Evolutionary conservation across 768 basidiomycete species (phyloP).

Genomic region (Hirschioporus abietinus): DNA sequence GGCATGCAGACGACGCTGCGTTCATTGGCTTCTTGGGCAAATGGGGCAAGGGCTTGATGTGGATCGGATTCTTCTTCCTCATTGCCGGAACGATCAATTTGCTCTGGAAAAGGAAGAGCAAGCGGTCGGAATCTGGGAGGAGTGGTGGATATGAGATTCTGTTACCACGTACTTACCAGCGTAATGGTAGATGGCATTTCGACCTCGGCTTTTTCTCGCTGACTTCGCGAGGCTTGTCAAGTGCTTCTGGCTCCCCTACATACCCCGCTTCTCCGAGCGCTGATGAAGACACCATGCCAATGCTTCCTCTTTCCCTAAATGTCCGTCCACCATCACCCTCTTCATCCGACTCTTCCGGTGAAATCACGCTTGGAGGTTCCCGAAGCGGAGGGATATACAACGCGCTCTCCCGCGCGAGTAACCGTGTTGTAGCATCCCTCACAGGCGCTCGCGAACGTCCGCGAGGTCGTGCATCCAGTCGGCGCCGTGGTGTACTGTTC

Average conservation of each 20-base stretch:
- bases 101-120: constrained; percentile 45
- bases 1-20: constrained; percentile 98
- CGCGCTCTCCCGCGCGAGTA: constrained; percentile 50
- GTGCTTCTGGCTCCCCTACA: constrained; percentile 8
- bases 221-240: constrained; percentile 19
- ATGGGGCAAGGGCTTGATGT: constrained; percentile 88
- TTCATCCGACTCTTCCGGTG: not conserved
- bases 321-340: constrained; percentile 50
- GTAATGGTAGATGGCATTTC: constrained; percentile 69
- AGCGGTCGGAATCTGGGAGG: constrained; percentile 54
- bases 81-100: constrained; percentile 61
- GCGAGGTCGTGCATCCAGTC: constrained; percentile 42
- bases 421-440: constrained; percentile 44
- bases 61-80: constrained; percentile 70
- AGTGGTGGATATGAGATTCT: constrained; percentile 73
- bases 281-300: constrained; percentile 43
- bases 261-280: constrained; percentile 15
- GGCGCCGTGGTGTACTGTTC: constrained; percentile 62
- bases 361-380: constrained; percentile 18
- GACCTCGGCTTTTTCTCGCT: constrained; percentile 58
- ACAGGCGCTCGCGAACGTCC: constrained; percentile 32
- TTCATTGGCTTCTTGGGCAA: constrained; percentile 89
- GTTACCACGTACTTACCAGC: constrained; percentile 66
- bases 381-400: constrained; percentile 44
- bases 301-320: constrained; percentile 62